A percentile compares a stretch with the other conserved stretches of the same genome.
Evolutionary conservation across 148 eudicot species (phyloP).

Genomic region (Bassia scoparia): DNA sequence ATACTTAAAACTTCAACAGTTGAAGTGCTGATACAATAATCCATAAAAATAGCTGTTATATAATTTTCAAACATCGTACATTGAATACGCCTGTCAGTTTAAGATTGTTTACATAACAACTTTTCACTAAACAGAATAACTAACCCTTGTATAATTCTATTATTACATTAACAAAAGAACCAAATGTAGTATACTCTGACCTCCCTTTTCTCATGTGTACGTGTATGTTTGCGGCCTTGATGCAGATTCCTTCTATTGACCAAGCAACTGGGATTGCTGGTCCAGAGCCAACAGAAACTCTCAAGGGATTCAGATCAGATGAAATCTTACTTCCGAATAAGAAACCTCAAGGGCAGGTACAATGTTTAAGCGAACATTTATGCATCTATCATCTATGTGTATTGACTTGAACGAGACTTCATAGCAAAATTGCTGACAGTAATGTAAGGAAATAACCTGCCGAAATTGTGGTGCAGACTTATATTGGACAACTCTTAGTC

Average conservation of each 20-base stretch:
- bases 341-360: slow-evolving; percentile 67
- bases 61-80: no score
- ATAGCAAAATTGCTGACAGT: neutral
- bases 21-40: no score
- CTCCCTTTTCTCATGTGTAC: neutral
- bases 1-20: no score
- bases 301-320: slow-evolving; percentile 61
- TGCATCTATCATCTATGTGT: neutral
- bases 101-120: no score
- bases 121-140: no score
- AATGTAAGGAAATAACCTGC: neutral
- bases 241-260: slow-evolving; percentile 69
- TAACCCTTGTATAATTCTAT: no score
- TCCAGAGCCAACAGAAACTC: slow-evolving; percentile 59
- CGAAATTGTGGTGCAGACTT: slow-evolving; percentile 47
- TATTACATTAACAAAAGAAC: neutral
- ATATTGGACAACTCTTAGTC: slow-evolving; percentile 77
- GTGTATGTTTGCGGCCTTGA: neutral
- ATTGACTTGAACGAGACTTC: neutral
- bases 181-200: neutral
- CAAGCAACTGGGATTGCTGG: slow-evolving; percentile 61
- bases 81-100: no score
- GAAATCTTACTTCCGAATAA: slow-evolving; percentile 51
- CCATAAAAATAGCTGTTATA: no score
- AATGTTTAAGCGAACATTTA: neutral